These are phyloP conservation scores for Suillus spraguei DNA, from an alignment of 768 basidiomycete species.

Conservation along the genomic window DNA sequence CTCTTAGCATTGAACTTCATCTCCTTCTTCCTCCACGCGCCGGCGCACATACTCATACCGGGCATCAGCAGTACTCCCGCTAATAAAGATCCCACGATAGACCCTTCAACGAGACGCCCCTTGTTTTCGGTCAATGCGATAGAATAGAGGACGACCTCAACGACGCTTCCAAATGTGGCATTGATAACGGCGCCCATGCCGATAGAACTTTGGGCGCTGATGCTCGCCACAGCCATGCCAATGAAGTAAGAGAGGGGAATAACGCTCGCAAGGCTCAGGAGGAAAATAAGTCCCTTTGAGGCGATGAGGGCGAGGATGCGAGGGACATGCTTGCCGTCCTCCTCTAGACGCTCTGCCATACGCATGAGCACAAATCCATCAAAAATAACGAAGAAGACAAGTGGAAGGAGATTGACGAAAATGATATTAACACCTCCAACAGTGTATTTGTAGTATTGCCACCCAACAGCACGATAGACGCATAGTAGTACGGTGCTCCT, in stretches of 20 bases:
- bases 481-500: constrained; percentile 90
- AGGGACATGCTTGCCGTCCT: constrained; percentile 57
- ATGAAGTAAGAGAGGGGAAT: constrained; percentile 99
- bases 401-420: constrained; percentile 91
- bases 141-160: constrained; percentile 92
- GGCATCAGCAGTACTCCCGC: constrained; percentile 98
- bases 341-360: constrained; percentile 61
- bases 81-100: constrained; percentile 91
- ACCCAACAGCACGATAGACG: constrained; percentile 88
- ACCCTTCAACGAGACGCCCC: constrained; percentile 94
- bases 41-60: constrained; percentile 92
- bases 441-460: constrained; percentile 98
- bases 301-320: constrained; percentile 69
- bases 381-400: constrained; percentile 96
- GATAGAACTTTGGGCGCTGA: constrained; percentile 97
- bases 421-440: constrained; percentile 98
- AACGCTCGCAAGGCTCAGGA: constrained; percentile 83
- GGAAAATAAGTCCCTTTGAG: constrained; percentile 78
- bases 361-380: constrained; percentile 85
- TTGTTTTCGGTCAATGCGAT: constrained; percentile 91
- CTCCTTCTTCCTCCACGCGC: constrained; percentile 88
- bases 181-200: constrained; percentile 99
- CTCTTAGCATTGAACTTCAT: constrained; percentile 99
- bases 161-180: constrained; percentile 97
- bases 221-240: constrained; percentile 99